Evolutionary conservation across 2,329 filamentous ascomycete genomes (phyloP), one percentile per base, ranked within the genome.

Genomic region (Xylariomycetidae sp.): DNA sequence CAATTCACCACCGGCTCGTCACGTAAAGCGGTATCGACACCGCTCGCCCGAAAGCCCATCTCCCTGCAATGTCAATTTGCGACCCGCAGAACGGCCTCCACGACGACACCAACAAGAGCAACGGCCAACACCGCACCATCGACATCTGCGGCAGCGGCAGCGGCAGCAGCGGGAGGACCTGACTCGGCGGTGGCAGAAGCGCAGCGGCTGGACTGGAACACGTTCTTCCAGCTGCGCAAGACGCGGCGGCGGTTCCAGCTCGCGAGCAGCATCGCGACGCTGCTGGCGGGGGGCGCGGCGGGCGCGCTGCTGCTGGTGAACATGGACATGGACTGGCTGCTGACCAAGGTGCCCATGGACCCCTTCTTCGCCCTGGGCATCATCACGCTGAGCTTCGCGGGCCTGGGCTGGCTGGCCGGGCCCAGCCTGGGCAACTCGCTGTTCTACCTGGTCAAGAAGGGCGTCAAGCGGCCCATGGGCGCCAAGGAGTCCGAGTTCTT

Each of bases 401-500:
- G 81, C n/a, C 68, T 82, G 20, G 92, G 92, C 4, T 98, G 92
- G 92, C 67, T 98, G 30, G 67, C 80, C 16, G 92, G 92, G 0
- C 92, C 92, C 0, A 82, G 82, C 46, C 59, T 95, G 25, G 92
- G 92, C 4, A 88, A 82, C 45, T 72, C 75, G 7, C 67, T 88
- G 4, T 98, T 96, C 64, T 85, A 87, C 54, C 47, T 84, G 43
- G 69, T 82, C 53, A 85, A 94, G 62, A 69, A 81, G 47, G 74
- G 77, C 51, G 78, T 80, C 56, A 82, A 80, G 63, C 64, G 62
- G 33, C 79, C 88, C 50, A 89, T 96, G 67, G 77, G 76, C 26
- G 59, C 72, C 74, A 97, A 96, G 75, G 92, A 98, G 66, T 87
- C 82, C 53, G 83, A 90, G 60, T 96, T 98, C 69, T 96, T 90